Conservation (phyloP, 2,329 filamentous ascomycete genomes). For the Cercospora nicotianae region DNA sequence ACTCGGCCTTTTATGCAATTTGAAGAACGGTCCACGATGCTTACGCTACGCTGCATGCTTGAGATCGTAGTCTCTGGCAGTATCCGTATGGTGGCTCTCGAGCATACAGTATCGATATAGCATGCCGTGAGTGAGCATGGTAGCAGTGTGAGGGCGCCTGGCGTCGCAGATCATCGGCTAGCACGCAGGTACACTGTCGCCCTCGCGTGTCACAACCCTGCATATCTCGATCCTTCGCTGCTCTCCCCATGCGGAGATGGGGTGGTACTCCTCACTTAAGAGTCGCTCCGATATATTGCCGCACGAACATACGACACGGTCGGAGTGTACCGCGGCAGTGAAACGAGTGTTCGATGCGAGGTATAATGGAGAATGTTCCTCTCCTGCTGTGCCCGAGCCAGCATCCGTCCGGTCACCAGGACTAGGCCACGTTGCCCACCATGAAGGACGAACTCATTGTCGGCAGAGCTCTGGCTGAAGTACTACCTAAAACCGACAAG, state of each 20-base stretch:
- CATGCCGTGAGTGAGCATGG: neutral
- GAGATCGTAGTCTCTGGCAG: too few species aligned
- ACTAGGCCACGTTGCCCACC: neutral
- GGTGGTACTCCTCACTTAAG: neutral
- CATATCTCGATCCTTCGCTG: slow-evolving; percentile 1
- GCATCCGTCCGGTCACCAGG: too few species aligned
- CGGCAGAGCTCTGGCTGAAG: slow-evolving; percentile 35
- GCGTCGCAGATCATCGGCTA: neutral
- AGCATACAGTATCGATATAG: too few species aligned
- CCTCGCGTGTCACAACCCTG: neutral
- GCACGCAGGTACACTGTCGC: slow-evolving; percentile 8
- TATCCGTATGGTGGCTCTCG: too few species aligned
- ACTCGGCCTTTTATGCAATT: too few species aligned
- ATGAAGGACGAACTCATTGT: slow-evolving; percentile 38
- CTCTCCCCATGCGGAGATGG: neutral
- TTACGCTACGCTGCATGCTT: too few species aligned
- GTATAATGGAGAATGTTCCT: neutral
- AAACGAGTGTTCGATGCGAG: neutral
- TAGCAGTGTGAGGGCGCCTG: neutral
- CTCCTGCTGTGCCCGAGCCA: neutral
- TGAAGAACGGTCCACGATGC: too few species aligned
- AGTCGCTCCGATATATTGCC: neutral
- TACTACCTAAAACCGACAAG: slow-evolving; percentile 45
- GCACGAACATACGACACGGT: neutral
- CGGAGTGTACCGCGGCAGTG: neutral